These are phyloP conservation scores for Microbotryomycetes sp. DNA, from an alignment of 1,284 basidiomycete species.

Conservation along the genomic window DNA sequence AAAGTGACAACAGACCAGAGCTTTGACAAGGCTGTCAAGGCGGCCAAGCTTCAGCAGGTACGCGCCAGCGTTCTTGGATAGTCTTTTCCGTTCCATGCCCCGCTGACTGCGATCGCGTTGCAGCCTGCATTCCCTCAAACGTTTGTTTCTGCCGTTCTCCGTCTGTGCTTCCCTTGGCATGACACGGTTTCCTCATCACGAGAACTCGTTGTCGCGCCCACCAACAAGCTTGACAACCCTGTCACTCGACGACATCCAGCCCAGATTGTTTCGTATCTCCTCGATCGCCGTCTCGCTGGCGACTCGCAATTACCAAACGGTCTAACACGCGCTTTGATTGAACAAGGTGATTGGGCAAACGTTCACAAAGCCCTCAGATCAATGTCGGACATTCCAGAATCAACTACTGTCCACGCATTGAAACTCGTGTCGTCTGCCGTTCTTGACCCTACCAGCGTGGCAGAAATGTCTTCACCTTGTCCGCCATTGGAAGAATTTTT, in stretches of 20 bases:
- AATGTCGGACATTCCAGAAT: constrained; percentile 28
- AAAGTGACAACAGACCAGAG: constrained; percentile 10
- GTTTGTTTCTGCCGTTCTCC: constrained; percentile 28
- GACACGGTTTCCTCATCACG: too few relatives aligned
- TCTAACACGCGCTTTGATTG: constrained; percentile 18
- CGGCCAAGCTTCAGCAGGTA: constrained; percentile 23
- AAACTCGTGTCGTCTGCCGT: constrained; percentile 11
- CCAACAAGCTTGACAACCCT: constrained; percentile 7
- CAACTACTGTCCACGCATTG: constrained; percentile 21
- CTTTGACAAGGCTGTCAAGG: constrained; percentile 14
- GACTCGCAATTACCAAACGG: constrained; percentile 27
- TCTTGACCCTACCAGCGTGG: background rate
- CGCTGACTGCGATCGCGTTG: background rate
- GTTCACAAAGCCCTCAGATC: constrained; percentile 19
- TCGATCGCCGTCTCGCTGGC: constrained; percentile 27
- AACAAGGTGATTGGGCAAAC: constrained; percentile 31
- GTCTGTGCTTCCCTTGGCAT: constrained; percentile 30
- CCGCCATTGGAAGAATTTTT: constrained; percentile 21
- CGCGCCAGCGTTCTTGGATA: background rate
- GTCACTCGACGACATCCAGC: constrained; percentile 15
- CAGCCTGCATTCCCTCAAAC: constrained; percentile 28
- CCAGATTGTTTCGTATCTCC: constrained; percentile 23
- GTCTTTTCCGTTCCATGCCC: too few relatives aligned
- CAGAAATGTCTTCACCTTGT: constrained; percentile 5
- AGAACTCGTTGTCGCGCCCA: constrained; percentile 5